These are phyloP conservation scores for Rhodotorula sp. DNA, from an alignment of 1,284 basidiomycete species.

Conservation along the genomic window DNA sequence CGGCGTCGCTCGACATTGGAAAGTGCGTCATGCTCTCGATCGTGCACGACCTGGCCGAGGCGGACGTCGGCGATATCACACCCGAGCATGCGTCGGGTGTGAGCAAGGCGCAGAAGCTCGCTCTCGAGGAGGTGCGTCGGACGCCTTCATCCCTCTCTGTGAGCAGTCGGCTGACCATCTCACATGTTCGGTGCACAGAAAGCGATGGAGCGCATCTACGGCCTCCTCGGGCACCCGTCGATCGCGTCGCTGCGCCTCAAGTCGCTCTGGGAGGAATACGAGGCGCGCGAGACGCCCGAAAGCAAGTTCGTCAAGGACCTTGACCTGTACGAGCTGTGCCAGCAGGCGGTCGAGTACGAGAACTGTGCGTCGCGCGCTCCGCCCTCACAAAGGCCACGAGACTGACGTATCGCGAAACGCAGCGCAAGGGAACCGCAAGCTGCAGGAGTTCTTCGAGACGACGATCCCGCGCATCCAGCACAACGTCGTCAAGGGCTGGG, in stretches of 20 bases:
- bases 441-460: conserved; percentile 42
- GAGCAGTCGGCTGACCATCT: not conserved
- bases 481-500: conserved; percentile 39
- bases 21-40: conserved; percentile 80
- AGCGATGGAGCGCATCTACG: conserved; percentile 88
- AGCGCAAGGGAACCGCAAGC: conserved; percentile 29
- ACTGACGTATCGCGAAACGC: not conserved
- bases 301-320: conserved; percentile 93
- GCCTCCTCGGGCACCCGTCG: conserved; percentile 77
- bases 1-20: conserved; percentile 69
- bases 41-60: conserved; percentile 95
- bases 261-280: conserved; percentile 90
- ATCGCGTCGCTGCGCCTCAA: conserved; percentile 72
- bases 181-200: conserved; percentile 56
- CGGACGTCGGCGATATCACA: conserved; percentile 93
- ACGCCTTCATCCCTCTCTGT: too few species aligned
- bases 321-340: conserved; percentile 88
- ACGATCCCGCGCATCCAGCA: conserved; percentile 38
- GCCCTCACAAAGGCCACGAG: too few species aligned
- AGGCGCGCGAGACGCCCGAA: conserved; percentile 74
- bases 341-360: conserved; percentile 62
- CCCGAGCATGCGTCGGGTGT: conserved; percentile 75
- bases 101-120: conserved; percentile 73
- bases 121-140: conserved; percentile 65
- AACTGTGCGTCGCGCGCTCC: conserved; percentile 49